These are phyloP conservation scores for Moringa oleifera DNA, from an alignment of 345 rosid genomes.

Conservation along the genomic window DNA sequence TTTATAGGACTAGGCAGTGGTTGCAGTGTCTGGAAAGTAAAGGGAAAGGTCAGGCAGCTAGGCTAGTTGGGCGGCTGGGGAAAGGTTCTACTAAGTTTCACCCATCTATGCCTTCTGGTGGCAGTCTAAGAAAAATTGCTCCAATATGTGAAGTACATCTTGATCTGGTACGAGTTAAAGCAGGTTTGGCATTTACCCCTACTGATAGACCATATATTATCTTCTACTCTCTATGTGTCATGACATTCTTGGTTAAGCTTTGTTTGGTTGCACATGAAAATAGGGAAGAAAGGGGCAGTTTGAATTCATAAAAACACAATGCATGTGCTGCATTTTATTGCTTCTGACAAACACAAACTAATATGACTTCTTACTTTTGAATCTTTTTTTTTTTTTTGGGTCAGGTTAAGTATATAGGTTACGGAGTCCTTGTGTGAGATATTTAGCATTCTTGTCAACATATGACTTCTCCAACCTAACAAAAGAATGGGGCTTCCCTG, in stretches of 20 bases:
- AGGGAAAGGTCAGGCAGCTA: constrained; percentile 38
- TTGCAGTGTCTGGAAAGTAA: constrained; percentile 38
- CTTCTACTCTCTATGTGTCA: constrained; percentile 4
- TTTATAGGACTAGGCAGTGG: constrained; percentile 81
- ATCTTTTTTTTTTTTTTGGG: constrained; percentile 16
- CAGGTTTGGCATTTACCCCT: constrained; percentile 65
- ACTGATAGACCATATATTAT: constrained; percentile 3
- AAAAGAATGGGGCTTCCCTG: constrained; percentile 81
- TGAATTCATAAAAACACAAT: not conserved
- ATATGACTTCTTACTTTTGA: not conserved
- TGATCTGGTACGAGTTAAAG: constrained; percentile 84
- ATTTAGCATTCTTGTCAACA: constrained; percentile 60
- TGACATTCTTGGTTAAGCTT: not conserved
- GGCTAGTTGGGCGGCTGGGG: constrained; percentile 65
- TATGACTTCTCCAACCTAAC: constrained; percentile 89
- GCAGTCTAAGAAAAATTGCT: constrained; percentile 64
- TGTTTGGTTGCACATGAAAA: not conserved
- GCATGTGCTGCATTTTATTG: not conserved
- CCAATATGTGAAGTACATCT: constrained; percentile 71
- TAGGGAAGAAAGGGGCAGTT: not conserved
- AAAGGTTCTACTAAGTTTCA: constrained; percentile 71
- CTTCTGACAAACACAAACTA: not conserved
- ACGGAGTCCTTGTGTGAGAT: constrained; percentile 62
- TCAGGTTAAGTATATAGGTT: constrained; percentile 86
- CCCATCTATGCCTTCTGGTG: constrained; percentile 70